Conservation (phyloP, 169 alveolate species). For the Eimeria necatrix region DNA sequence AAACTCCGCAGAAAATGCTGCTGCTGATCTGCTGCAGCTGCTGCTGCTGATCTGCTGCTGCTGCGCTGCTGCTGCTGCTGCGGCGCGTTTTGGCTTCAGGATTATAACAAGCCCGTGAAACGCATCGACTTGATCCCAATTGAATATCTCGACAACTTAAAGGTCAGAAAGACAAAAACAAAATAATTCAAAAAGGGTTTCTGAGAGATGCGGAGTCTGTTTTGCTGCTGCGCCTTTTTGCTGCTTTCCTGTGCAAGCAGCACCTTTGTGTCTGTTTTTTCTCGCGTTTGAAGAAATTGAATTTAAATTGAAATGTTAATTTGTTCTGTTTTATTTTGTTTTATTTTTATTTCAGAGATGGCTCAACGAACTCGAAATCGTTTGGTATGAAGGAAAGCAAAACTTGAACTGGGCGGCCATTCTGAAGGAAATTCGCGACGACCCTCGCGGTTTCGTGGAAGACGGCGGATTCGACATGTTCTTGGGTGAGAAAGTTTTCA, state of each 20-base stretch:
- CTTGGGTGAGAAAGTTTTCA: slow-evolving; percentile 38
- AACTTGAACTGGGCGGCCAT: slow-evolving; percentile 95
- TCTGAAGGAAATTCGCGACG: slow-evolving; percentile 87
- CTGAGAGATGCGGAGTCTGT: neutral
- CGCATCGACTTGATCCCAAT: slow-evolving; percentile 96
- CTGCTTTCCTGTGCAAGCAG: no score
- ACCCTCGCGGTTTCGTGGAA: slow-evolving; percentile 75
- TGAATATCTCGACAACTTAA: slow-evolving; percentile 95
- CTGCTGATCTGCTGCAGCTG: no score
- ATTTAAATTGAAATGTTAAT: neutral
- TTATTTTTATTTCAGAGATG: slow-evolving; percentile 80
- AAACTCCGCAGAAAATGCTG: neutral
- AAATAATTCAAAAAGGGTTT: neutral
- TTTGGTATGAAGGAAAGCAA: slow-evolving; percentile 95
- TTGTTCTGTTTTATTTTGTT: neutral
- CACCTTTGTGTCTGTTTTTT: neutral
- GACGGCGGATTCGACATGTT: slow-evolving; percentile 81
- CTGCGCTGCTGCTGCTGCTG: slow-evolving; percentile 20
- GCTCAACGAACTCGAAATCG: slow-evolving; percentile 93
- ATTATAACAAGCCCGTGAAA: slow-evolving; percentile 95
- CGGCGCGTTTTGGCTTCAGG: slow-evolving; percentile 82
- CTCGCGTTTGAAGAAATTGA: neutral
- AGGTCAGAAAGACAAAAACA: slow-evolving; percentile 84
- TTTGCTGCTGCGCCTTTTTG: neutral
- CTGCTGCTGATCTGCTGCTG: slow-evolving; percentile 10